Evolutionary conservation across 208 protist species (phyloP), one percentile per base, ranked within the genome.

Genomic region (Novymonas esmeraldas): DNA sequence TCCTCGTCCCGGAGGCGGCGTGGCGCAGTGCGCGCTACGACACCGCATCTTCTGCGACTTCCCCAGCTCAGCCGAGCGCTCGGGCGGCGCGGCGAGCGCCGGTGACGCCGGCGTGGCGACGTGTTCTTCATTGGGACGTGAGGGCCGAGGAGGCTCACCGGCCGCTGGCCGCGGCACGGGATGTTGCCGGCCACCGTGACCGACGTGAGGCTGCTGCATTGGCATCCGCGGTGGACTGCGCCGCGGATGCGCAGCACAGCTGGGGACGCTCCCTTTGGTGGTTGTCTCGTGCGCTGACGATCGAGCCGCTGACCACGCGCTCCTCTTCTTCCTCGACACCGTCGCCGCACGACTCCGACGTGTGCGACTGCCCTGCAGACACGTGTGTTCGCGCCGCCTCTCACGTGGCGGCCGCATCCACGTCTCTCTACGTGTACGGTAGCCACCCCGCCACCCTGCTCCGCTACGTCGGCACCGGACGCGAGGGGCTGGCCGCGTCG

Each of bases 261-360:
- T 72, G 56, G 56, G 22, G 28, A 26, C 28, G 50, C 48, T 63
- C 56, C 10, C 50, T 56, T 31, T 73, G 68, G 56, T 73, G 68
- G 56, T 46, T 64, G 11, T 38, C 50, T 24, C 57, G 57, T n/a
- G 48, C 57, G 42, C 39, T 63, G 38, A 44, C 42, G 13, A 20
- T 58, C 28, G 55, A 39, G 9, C 51, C 31, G n/a, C 34, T 29
- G 18, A 13, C 16, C 13, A 7, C 44, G 18, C 9, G 6, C 42
- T 29, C 20, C 3, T 6, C 31, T 24, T 18, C 24, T 24, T 2
- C 2, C 34, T 3, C 34, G n/a, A n/a, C n/a, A n/a, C n/a, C n/a
- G n/a, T n/a, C n/a, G n/a, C n/a, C 26, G 48, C 26, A 54, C 33
- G 48, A 20, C n/a, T 33, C 26, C 14, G 26, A 20, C 48, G 48